Evolutionary conservation across 2,329 filamentous ascomycete species (phyloP).

Genomic region (Myriosclerotinia duriaeana): DNA sequence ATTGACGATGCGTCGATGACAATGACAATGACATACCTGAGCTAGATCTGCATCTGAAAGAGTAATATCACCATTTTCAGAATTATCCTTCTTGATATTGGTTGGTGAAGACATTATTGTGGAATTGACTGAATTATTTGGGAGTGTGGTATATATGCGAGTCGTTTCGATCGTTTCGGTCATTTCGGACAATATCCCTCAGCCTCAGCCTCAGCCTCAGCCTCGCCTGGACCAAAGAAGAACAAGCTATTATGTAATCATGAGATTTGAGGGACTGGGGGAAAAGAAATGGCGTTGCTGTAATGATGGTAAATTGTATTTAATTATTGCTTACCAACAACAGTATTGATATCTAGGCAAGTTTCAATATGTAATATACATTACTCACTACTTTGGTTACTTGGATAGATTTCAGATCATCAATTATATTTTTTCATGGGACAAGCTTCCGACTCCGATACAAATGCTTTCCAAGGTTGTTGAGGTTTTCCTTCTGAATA

Average conservation of each 20-base stretch:
- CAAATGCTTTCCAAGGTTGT: neutral
- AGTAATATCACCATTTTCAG: conserved; percentile 1
- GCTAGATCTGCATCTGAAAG: conserved; percentile 13
- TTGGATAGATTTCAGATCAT: neutral
- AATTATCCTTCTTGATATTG: neutral
- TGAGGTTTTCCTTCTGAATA: neutral
- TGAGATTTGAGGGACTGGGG: too few species aligned
- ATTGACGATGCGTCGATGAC: neutral
- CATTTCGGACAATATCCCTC: too few species aligned
- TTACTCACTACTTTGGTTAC: too few species aligned
- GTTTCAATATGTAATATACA: too few species aligned
- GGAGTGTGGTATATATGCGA: neutral
- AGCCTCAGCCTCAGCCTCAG: too few species aligned
- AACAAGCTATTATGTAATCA: too few species aligned
- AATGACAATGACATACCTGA: conserved; percentile 7
- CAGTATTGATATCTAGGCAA: too few species aligned
- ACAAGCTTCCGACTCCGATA: neutral
- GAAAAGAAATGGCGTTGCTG: too few species aligned
- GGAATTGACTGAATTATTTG: neutral
- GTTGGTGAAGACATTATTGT: conserved; percentile 8
- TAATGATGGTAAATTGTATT: too few species aligned
- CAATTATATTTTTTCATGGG: neutral
- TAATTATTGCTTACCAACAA: too few species aligned
- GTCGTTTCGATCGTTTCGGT: neutral
- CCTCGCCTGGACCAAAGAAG: too few species aligned